These are phyloP conservation scores for Cupressus sempervirens DNA, from an alignment of 75 land plant species.

Conservation along the genomic window DNA sequence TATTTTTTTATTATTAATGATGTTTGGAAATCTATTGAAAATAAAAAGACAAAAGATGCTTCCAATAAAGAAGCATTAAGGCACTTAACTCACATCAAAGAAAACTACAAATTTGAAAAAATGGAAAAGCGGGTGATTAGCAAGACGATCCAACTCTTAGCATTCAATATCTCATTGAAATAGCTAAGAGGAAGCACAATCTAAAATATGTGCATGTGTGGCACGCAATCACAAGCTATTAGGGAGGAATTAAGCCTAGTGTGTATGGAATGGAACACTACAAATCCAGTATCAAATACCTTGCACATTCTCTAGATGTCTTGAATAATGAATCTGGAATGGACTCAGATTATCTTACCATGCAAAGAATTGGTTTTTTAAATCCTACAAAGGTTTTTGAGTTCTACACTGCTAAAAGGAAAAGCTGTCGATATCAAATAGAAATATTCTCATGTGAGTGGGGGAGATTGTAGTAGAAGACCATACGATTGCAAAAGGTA, in stretches of 20 bases:
- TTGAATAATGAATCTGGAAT: constrained; percentile 69
- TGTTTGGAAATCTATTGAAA: constrained; percentile 87
- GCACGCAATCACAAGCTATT: constrained; percentile 92
- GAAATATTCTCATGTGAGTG: too few species aligned
- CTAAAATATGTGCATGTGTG: constrained; percentile 87
- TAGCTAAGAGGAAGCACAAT: constrained; percentile 47
- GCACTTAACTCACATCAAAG: constrained; percentile 55
- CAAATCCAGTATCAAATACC: constrained; percentile 56
- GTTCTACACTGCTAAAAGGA: too few species aligned
- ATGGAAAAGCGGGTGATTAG: constrained; percentile 27
- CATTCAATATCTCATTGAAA: constrained; percentile 27
- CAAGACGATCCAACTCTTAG: constrained; percentile 51
- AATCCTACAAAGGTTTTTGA: constrained; percentile 55
- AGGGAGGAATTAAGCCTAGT: constrained; percentile 85
- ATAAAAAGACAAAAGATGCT: constrained; percentile 11
- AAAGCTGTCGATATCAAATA: too few species aligned
- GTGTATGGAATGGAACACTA: constrained; percentile 54
- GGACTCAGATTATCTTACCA: constrained; percentile 52
- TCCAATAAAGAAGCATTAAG: constrained; percentile 44
- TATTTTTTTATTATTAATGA: constrained; percentile 92
- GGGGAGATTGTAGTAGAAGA: too few species aligned
- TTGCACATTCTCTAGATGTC: constrained; percentile 66
- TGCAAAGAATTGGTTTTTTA: constrained; percentile 74
- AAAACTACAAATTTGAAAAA: constrained; percentile 64
- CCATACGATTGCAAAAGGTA: too few species aligned